Base-by-base conservation (phyloP, 169 alveolate species). In the Cystoisospora suis region DNA sequence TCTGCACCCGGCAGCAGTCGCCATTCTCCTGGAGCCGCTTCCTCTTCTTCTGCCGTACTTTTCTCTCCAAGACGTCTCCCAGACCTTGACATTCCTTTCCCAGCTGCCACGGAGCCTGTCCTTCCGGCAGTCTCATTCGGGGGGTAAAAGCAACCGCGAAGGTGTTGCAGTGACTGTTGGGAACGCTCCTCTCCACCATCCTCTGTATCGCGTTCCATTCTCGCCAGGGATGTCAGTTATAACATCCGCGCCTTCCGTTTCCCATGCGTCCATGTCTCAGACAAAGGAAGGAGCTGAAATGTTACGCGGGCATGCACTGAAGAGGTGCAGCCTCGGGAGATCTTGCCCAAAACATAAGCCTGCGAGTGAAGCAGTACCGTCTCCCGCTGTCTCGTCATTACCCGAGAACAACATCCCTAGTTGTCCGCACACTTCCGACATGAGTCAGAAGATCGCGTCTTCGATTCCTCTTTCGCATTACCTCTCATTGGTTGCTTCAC, bases 41-140 rank as follows among this genome's bases (percentile, higher is more conserved):
- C 77, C 77, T 27, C 23, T 17, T 1, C 77, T 65, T 12, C 77
- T 65, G 9, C 77, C 77, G 4, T 44, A 65, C 36, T 65, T 65
- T n/a, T 65, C 77, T 12, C 77, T 65, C n/a, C 77, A 32, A 36
- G 77, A 65, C 40, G 44, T 65, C 42, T 65, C 77, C 34, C 77
- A 65, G 12, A 20, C 77, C 5, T 36, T 65, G 45, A 12, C 77
- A 36, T 65, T 65, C 40, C 9, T 65, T 20, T 12, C 77, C 9
- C 77, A 65, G 77, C 42, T 65, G 36, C 77, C 77, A 12, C 77
- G 77, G 3, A 36, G n/a, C 77, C 42, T 65, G 44, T n/a, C n/a
- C n/a, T n/a, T n/a, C n/a, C n/a, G n/a, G n/a, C n/a, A n/a, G n/a
- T n/a, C n/a, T n/a, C n/a, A n/a, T n/a, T n/a, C n/a, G n/a, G n/a